A percentile compares a stretch with the other conserved stretches of the same genome.
phyloP scores from a whole-genome alignment of 1,284 basidiomycete genomes.

The Ceratorhiza oryzae-sativae region DNA sequence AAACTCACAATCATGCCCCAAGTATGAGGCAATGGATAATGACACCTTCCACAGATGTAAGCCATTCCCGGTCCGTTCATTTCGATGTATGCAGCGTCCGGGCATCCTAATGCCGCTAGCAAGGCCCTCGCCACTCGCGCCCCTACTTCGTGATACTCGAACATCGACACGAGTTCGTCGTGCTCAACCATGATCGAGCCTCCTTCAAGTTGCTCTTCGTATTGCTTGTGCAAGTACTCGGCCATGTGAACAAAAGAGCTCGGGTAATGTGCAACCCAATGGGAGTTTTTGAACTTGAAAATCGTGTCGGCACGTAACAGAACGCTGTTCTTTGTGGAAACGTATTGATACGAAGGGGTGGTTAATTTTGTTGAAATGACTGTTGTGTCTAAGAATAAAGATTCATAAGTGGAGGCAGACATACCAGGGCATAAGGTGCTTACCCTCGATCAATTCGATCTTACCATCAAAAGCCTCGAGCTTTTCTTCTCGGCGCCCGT shows the following conservation, averaged over 20 bases:
- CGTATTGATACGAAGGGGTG: slow-evolving; percentile 18
- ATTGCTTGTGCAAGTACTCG: not conserved
- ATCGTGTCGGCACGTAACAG: slow-evolving; percentile 32
- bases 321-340: slow-evolving; percentile 22
- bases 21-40: slow-evolving; percentile 1
- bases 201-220: not conserved
- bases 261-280: not conserved
- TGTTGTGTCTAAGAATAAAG: not conserved
- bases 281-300: slow-evolving; percentile 30
- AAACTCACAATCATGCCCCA: slow-evolving; percentile 24
- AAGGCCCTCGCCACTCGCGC: slow-evolving; percentile 5
- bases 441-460: slow-evolving; percentile 9
- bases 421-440: not conserved
- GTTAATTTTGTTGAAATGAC: slow-evolving; percentile 20
- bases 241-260: slow-evolving; percentile 5
- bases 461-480: not conserved
- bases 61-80: slow-evolving; percentile 22
- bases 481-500: slow-evolving; percentile 2
- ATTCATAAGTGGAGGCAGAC: not conserved
- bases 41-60: slow-evolving; percentile 29
- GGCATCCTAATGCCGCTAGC: slow-evolving; percentile 21
- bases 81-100: slow-evolving; percentile 23
- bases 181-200: not conserved
- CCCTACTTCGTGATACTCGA: slow-evolving; percentile 16
- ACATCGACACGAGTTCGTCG: not conserved